phyloP scores from a whole-genome alignment of 2,329 filamentous ascomycete genomes.

The Bipolaris oryzae region DNA sequence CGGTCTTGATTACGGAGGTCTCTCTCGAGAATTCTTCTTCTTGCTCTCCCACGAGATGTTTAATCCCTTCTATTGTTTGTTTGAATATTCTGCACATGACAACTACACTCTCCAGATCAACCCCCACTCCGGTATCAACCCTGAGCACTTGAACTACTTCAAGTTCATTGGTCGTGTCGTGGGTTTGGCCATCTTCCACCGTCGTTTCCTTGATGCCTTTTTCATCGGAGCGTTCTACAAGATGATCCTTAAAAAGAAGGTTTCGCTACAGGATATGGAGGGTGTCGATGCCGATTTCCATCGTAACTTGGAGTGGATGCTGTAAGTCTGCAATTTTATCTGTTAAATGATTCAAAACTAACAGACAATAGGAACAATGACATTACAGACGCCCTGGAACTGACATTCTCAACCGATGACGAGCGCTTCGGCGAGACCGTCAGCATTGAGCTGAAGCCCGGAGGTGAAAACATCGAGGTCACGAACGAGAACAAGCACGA shows the following conservation, averaged over 20 bases:
- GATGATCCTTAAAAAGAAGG: constrained; percentile 96
- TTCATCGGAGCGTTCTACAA: constrained; percentile 99
- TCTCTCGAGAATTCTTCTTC: constrained; percentile 98
- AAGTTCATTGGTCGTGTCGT: constrained; percentile 99
- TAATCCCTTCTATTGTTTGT: constrained; percentile 99
- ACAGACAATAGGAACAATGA: constrained; percentile 74
- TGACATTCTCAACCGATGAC: constrained; percentile 96
- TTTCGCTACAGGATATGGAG: constrained; percentile 94
- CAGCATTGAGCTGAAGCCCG: constrained; percentile 90
- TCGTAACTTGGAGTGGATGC: constrained; percentile 92
- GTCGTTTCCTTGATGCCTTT: constrained; percentile 96
- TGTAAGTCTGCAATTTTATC: constrained; percentile 56
- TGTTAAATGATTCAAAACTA: constrained; percentile 1
- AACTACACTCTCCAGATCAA: constrained; percentile 99
- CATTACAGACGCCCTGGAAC: constrained; percentile 90
- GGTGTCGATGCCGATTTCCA: constrained; percentile 98
- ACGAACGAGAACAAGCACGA: constrained; percentile 99
- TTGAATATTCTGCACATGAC: constrained; percentile 99
- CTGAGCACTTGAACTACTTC: constrained; percentile 99
- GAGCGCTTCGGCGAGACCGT: constrained; percentile 95
- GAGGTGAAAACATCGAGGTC: constrained; percentile 89
- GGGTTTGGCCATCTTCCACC: constrained; percentile 95
- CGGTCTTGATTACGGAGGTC: constrained; percentile 94
- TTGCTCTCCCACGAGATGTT: constrained; percentile 99
- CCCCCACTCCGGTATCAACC: constrained; percentile 98